A percentile compares a stretch with the other conserved stretches of the same genome.
phyloP scores from a whole-genome alignment of 2,329 filamentous ascomycete species.

The Cyphellophora attinorum region DNA sequence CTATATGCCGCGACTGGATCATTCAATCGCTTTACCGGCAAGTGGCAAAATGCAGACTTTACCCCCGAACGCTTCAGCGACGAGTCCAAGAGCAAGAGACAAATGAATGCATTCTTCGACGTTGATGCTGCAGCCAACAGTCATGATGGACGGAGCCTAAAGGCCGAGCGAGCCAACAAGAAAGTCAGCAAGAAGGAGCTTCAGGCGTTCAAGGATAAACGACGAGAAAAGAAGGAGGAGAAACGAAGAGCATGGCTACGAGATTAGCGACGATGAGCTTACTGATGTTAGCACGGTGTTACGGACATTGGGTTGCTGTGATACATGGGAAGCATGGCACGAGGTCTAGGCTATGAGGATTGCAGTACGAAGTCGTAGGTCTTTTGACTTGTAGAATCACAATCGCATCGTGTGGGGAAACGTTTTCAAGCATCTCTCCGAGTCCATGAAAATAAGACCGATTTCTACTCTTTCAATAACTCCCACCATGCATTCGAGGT shows the following conservation, averaged over 20 bases:
- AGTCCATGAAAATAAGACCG: too few species aligned
- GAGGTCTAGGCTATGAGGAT: too few species aligned
- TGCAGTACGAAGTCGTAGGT: too few species aligned
- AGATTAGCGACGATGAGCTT: conserved; percentile 52
- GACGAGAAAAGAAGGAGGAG: conserved; percentile 82
- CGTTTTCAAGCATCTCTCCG: too few species aligned
- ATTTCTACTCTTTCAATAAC: too few species aligned
- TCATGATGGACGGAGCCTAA: conserved; percentile 82
- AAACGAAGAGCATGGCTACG: conserved; percentile 84
- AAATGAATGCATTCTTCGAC: conserved; percentile 93
- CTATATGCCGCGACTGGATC: conserved; percentile 59
- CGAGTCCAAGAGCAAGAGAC: conserved; percentile 74
- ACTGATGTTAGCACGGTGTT: too few species aligned
- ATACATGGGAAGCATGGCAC: too few species aligned
- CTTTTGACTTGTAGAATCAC: too few species aligned
- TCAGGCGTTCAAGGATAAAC: conserved; percentile 85
- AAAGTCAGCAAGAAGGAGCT: conserved; percentile 77
- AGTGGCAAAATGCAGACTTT: conserved; percentile 61
- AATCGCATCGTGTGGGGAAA: too few species aligned
- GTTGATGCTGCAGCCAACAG: conserved; percentile 87
- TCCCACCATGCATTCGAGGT: too few species aligned
- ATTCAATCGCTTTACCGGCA: conserved; percentile 89
- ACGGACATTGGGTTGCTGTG: too few species aligned
- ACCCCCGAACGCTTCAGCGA: conserved; percentile 72
- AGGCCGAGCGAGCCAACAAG: conserved; percentile 79